These are phyloP conservation scores for Bipolaris sorokiniana DNA, from an alignment of 2,329 filamentous ascomycete species.

Conservation along the genomic window DNA sequence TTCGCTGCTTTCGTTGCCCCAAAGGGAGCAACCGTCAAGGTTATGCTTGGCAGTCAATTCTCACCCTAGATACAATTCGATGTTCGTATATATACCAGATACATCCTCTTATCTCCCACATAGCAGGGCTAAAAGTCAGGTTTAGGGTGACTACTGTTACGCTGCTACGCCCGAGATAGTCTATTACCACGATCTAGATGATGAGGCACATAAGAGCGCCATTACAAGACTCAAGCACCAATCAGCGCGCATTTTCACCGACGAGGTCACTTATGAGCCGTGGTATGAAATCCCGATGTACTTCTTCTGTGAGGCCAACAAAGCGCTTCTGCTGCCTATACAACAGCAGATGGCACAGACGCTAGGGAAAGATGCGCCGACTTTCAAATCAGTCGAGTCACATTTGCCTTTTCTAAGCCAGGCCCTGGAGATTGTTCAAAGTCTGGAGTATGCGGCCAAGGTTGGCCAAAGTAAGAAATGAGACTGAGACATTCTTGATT, in stretches of 20 bases:
- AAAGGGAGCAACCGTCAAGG: slow-evolving; percentile 3
- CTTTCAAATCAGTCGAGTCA: neutral
- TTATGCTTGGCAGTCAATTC: slow-evolving; percentile 4
- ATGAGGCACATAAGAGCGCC: neutral
- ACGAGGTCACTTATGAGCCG: slow-evolving; percentile 8
- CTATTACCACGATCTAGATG: slow-evolving; percentile 5
- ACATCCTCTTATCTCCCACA: neutral
- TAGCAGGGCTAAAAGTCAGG: neutral
- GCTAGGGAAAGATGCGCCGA: neutral
- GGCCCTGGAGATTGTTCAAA: slow-evolving; percentile 1
- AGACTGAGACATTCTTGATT: neutral
- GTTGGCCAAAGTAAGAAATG: neutral
- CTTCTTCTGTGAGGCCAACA: slow-evolving; percentile 5
- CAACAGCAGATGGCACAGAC: slow-evolving; percentile 5
- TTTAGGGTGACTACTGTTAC: slow-evolving; percentile 1
- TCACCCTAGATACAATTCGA: slow-evolving; percentile 8
- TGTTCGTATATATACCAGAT: neutral
- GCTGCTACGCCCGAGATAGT: neutral
- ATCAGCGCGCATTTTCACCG: slow-evolving; percentile 5
- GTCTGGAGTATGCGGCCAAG: slow-evolving; percentile 4
- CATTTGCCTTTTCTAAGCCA: slow-evolving; percentile 10
- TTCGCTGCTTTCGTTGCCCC: slow-evolving; percentile 6
- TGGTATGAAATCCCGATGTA: slow-evolving; percentile 8
- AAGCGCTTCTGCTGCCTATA: slow-evolving; percentile 5
- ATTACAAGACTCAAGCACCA: slow-evolving; percentile 3